Conservation (phyloP, 2,329 filamentous ascomycete species). For the Colletotrichum brevisporum region DNA sequence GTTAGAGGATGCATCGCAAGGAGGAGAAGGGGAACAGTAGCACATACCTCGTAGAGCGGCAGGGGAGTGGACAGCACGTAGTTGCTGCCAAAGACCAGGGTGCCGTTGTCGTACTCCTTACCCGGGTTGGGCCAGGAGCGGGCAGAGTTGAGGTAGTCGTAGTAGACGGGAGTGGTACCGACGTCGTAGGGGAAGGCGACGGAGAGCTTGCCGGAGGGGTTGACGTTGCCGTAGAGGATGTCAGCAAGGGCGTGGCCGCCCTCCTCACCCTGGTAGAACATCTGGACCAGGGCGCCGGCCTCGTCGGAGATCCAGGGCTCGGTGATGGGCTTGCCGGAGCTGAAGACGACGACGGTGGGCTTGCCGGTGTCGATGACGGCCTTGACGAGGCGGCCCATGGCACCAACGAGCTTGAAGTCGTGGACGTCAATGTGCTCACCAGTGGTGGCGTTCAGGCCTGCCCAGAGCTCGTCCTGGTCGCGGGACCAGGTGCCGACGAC, state of each 20-base stretch:
- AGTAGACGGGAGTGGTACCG: slow-evolving; percentile 77
- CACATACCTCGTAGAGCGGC: slow-evolving; percentile 66
- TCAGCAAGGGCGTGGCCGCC: slow-evolving; percentile 77
- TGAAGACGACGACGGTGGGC: slow-evolving; percentile 77
- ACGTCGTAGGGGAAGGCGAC: slow-evolving; percentile 78
- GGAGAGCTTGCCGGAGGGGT: slow-evolving; percentile 75
- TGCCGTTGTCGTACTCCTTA: slow-evolving; percentile 68
- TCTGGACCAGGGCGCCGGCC: slow-evolving; percentile 77
- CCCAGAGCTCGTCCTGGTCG: slow-evolving; percentile 80
- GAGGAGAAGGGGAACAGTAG: not conserved
- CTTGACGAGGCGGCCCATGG: slow-evolving; percentile 76
- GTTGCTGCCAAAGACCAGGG: slow-evolving; percentile 73
- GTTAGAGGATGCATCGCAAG: slow-evolving; percentile 22
- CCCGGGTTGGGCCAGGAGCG: slow-evolving; percentile 68
- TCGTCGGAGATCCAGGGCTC: slow-evolving; percentile 79
- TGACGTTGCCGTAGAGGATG: slow-evolving; percentile 74
- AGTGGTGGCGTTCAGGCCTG: slow-evolving; percentile 79
- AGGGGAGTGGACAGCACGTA: slow-evolving; percentile 74
- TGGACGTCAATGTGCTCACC: slow-evolving; percentile 80
- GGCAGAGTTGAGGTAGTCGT: slow-evolving; percentile 79
- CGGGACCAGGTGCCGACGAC: slow-evolving; percentile 83
- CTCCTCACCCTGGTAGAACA: slow-evolving; percentile 81
- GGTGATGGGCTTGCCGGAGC: slow-evolving; percentile 79
- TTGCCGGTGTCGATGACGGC: slow-evolving; percentile 77
- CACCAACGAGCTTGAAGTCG: slow-evolving; percentile 76